Percentiles rank a stretch among this genome's conserved stretches.
Conservation (phyloP, 2,329 filamentous ascomycete genomes). For the Epichloe sibirici region DNA sequence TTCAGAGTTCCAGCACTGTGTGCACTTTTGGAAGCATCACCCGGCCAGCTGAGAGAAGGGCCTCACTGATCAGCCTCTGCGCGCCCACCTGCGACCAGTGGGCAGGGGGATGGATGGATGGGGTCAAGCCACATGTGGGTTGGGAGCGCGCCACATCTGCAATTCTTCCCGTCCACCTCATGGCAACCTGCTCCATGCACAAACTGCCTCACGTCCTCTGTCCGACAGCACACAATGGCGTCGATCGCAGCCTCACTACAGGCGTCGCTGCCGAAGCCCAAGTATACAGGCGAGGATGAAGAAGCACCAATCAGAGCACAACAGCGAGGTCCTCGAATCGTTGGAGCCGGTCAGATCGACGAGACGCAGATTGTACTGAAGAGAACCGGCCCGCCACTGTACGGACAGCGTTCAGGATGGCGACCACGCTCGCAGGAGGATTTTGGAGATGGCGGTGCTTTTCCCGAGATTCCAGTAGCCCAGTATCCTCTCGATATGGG, state of each 20-base stretch:
- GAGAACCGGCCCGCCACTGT: slow-evolving; percentile 74
- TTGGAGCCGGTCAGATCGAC: slow-evolving; percentile 69
- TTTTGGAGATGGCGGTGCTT: slow-evolving; percentile 91
- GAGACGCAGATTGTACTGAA: slow-evolving; percentile 76
- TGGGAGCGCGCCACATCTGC: slow-evolving; percentile 14
- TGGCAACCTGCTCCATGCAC: slow-evolving; percentile 5
- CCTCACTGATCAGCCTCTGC: too few species aligned
- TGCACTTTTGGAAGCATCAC: background rate
- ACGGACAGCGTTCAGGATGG: slow-evolving; percentile 82
- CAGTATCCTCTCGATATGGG: slow-evolving; percentile 97
- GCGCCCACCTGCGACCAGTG: too few species aligned
- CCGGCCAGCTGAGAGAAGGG: background rate
- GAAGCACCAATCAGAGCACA: slow-evolving; percentile 59
- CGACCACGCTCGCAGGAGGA: slow-evolving; percentile 79
- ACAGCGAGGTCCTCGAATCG: slow-evolving; percentile 69
- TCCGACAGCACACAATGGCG: slow-evolving; percentile 35
- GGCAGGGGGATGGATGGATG: background rate
- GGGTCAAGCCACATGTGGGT: slow-evolving; percentile 17
- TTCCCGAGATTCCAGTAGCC: slow-evolving; percentile 84
- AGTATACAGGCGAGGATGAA: slow-evolving; percentile 83
- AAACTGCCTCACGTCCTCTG: slow-evolving; percentile 12
- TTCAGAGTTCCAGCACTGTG: background rate
- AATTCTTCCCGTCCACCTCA: slow-evolving; percentile 18
- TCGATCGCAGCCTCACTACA: slow-evolving; percentile 62
- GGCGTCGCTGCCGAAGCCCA: slow-evolving; percentile 74